Conservation (phyloP, 495 filamentous ascomycete genomes). For the Penicillium flavigenum region DNA sequence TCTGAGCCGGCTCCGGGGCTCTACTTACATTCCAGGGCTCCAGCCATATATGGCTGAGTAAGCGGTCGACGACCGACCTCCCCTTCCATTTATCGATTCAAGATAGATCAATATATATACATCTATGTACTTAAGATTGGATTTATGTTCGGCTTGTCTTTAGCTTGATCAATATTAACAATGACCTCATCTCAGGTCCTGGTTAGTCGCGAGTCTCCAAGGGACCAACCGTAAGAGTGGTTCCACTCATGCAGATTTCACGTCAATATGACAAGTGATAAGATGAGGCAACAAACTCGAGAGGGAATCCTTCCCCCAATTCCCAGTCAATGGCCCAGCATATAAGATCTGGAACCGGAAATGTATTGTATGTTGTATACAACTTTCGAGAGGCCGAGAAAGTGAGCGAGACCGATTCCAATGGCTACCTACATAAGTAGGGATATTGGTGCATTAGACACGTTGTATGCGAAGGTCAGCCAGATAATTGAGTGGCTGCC, state of each 20-base stretch:
- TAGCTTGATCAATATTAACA: background rate
- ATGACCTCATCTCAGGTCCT: slow-evolving; percentile 4
- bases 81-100: too few species aligned
- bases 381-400: background rate
- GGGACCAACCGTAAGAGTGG: background rate
- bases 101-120: background rate
- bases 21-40: too few species aligned
- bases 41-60: too few species aligned
- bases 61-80: background rate
- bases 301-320: background rate
- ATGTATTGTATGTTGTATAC: background rate
- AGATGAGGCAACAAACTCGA: background rate
- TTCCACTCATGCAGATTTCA: slow-evolving; percentile 14
- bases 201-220: slow-evolving; percentile 4
- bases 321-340: background rate
- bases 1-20: too few species aligned
- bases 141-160: background rate
- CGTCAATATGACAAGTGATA: slow-evolving; percentile 14
- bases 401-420: background rate
- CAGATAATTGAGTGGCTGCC: background rate
- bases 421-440: background rate
- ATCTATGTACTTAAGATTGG: background rate
- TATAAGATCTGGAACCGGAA: background rate
- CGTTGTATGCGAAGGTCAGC: background rate
- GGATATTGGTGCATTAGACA: background rate